Base-by-base conservation (phyloP, 805 yeast species). In the Yarrowia sp. region DNA sequence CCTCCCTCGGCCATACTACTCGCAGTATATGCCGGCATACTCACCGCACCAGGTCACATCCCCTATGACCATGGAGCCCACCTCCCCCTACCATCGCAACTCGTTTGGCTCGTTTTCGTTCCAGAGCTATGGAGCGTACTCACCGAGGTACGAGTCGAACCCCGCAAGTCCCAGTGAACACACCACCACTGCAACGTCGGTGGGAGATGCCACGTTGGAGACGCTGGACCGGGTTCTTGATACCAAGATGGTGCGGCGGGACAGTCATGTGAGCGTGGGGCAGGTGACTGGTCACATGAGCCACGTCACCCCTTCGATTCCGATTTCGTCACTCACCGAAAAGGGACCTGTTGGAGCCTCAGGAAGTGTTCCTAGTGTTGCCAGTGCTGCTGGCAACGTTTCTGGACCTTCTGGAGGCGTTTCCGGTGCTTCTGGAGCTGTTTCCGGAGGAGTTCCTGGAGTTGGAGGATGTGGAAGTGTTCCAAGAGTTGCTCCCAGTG, bases 21-120 rank as follows among this genome's bases (percentile, higher is more conserved):
- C 65, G 7, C 65, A 53, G 8, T 44, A 53, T n/a, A 38, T 53
- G 60, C 60, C 60, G 13, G 39, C 15, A 14, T 53, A 55, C 47
- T 55, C 61, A 8, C 61, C 61, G 1, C 61, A 55, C 79, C 81
- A 13, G 79, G 79, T 68, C 77, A 79, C 62, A 83, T 85, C 7
- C 82, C 84, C 14, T 63, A 63, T 48, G 66, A 61, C 44, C 31
- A 17, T 65, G 65, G 45, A 55, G 45, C 61, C 67, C 31, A 35
- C 41, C 11, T 50, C 57, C 17, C 48, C 32, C 22, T 41, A 43
- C 58, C 48, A 35, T 15, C 38, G 47, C n/a, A 35, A 45, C 66
- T 22, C 60, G 45, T 38, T 38, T 22, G 45, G 64, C 33, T 51
- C 64, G 7, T 43, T 58, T 48, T 17, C 51, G 7, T 58, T 58